Evolutionary conservation across 768 basidiomycete species (phyloP).

Genomic region (Holtermannia corniformis): DNA sequence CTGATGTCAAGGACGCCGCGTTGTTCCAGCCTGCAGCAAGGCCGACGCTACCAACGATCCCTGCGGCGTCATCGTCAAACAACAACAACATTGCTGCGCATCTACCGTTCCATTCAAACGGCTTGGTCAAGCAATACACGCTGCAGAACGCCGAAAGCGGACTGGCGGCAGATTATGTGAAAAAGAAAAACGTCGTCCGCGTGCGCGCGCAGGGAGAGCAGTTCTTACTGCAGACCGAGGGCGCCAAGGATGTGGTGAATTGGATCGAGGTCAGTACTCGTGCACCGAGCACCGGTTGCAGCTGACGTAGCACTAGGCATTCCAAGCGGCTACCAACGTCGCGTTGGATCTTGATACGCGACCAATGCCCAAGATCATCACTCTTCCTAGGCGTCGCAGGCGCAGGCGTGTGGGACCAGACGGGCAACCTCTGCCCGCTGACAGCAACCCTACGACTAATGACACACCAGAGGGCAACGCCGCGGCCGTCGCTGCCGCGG

Average conservation of each 20-base stretch:
- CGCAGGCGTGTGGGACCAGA: constrained; percentile 9
- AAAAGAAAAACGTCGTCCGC: constrained; percentile 87
- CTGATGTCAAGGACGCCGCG: constrained; percentile 14
- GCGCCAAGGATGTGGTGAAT: constrained; percentile 73
- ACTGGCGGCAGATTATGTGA: constrained; percentile 85
- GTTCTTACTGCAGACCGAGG: constrained; percentile 81
- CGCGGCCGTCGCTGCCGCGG: constrained; percentile 21
- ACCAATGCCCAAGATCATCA: constrained; percentile 72
- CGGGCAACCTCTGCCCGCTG: neutral
- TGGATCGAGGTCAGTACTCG: constrained; percentile 76
- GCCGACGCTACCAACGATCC: constrained; percentile 11
- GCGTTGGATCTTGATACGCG: constrained; percentile 85
- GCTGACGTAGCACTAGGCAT: constrained; percentile 49
- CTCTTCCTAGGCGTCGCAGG: constrained; percentile 34
- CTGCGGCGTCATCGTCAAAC: neutral
- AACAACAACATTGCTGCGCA: constrained; percentile 7
- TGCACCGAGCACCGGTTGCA: neutral
- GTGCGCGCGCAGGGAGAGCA: constrained; percentile 90
- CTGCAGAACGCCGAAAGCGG: constrained; percentile 89
- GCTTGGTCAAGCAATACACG: constrained; percentile 62
- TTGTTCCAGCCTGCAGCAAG: constrained; percentile 6
- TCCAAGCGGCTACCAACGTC: constrained; percentile 87
- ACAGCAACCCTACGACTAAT: constrained; percentile 5
- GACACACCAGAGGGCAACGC: constrained; percentile 32
- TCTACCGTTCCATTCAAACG: constrained; percentile 39